phyloP scores from a whole-genome alignment of 2,329 filamentous ascomycete genomes.

The Sporothrix mexicana region DNA sequence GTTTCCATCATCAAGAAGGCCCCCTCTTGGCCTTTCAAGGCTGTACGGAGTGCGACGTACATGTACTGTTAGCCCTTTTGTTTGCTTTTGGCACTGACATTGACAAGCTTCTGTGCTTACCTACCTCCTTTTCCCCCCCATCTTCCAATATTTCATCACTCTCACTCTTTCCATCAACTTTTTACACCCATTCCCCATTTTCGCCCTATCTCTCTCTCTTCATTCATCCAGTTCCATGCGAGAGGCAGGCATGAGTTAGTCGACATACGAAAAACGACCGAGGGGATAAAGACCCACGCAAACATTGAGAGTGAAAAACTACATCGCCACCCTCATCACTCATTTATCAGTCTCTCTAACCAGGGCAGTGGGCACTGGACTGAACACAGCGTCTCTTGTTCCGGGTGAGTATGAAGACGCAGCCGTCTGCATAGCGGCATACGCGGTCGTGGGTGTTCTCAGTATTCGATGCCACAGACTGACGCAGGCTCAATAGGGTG shows the following conservation, averaged over 20 bases:
- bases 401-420: constrained; percentile 1
- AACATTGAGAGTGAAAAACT: not conserved
- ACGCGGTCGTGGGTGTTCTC: not conserved
- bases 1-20: not conserved
- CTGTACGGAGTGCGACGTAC: too few species aligned
- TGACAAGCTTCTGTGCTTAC: constrained; percentile 7
- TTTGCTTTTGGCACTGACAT: not conserved
- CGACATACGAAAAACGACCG: not conserved
- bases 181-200: too few species aligned
- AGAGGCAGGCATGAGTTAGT: too few species aligned
- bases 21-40: not conserved
- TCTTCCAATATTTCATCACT: not conserved
- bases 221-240: too few species aligned
- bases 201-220: too few species aligned
- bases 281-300: not conserved
- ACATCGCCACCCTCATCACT: not conserved
- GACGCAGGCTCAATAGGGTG: constrained; percentile 17
- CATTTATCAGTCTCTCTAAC: not conserved
- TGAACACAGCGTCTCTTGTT: constrained; percentile 4
- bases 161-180: not conserved
- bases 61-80: not conserved
- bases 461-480: constrained; percentile 13
- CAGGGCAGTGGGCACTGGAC: not conserved
- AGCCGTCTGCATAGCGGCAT: not conserved
- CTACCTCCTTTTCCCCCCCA: not conserved